These are phyloP conservation scores for Septoria petroselini DNA, from an alignment of 2,329 filamentous ascomycete species.

Conservation along the genomic window DNA sequence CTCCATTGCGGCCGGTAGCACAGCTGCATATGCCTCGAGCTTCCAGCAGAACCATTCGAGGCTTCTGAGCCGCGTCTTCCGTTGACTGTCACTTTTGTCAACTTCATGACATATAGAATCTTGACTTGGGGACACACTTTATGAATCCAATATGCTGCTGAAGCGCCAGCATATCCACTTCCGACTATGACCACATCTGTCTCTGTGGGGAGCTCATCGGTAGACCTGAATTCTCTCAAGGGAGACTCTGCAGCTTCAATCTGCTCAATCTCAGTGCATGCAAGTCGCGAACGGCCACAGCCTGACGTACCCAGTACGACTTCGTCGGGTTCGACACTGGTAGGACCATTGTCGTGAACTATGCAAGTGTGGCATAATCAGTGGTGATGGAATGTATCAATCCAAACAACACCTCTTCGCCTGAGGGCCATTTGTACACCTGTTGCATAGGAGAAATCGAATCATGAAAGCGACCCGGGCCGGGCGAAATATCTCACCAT, in stretches of 20 bases:
- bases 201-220: constrained; percentile 32
- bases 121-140: constrained; percentile 21
- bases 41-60: constrained; percentile 25
- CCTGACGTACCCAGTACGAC: constrained; percentile 25
- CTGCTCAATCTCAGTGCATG: not conserved
- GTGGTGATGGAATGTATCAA: too few relatives aligned
- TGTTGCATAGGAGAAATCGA: constrained; percentile 1
- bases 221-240: constrained; percentile 23
- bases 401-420: too few relatives aligned
- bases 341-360: constrained; percentile 20
- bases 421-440: not conserved
- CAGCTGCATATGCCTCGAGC: constrained; percentile 24
- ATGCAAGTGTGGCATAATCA: not conserved
- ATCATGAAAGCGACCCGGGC: constrained; percentile 7
- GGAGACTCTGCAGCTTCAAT: constrained; percentile 29
- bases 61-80: constrained; percentile 14
- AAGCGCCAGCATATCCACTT: constrained; percentile 47
- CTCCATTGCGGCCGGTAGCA: constrained; percentile 27
- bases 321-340: constrained; percentile 24
- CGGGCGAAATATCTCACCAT: not conserved
- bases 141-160: constrained; percentile 35
- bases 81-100: constrained; percentile 13
- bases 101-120: not conserved
- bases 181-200: constrained; percentile 51
- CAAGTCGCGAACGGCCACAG: not conserved